A percentile compares a stretch with the other conserved stretches of the same genome.
Conservation (phyloP, 305 asterid species). For the Fraxinus latifolia region DNA sequence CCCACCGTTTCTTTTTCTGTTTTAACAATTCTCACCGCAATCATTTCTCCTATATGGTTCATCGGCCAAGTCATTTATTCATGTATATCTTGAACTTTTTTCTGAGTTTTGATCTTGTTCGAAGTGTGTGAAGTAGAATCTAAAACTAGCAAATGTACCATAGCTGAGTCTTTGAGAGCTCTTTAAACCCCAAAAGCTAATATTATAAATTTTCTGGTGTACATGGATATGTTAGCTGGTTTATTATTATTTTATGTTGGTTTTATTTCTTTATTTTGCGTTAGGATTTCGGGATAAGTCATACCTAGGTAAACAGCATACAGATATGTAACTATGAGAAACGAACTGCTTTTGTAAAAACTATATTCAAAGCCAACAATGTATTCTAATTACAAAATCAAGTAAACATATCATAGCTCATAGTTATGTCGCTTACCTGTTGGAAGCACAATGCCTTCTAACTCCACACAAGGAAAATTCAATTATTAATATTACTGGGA, state of each 20-base stretch:
- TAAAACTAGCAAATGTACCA: conserved; percentile 14
- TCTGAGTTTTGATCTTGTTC: conserved; percentile 18
- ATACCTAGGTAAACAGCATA: background rate
- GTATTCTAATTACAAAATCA: background rate
- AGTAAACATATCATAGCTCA: background rate
- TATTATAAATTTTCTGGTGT: background rate
- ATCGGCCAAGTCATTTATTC: conserved; percentile 7
- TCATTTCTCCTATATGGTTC: conserved; percentile 22
- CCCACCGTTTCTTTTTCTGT: background rate
- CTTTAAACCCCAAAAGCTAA: conserved; percentile 3
- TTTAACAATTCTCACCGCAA: conserved; percentile 13
- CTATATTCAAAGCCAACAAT: background rate
- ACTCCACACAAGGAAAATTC: background rate
- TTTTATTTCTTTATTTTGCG: background rate
- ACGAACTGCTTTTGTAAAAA: background rate
- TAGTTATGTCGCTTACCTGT: background rate
- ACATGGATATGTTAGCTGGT: background rate
- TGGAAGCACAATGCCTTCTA: background rate
- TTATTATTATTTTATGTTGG: background rate
- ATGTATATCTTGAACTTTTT: conserved; percentile 4
- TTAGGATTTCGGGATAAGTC: background rate
- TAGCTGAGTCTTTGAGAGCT: conserved; percentile 11
- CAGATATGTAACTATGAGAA: background rate
- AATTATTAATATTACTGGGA: background rate
- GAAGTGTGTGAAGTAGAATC: conserved; percentile 19